A percentile compares a stretch with the other conserved stretches of the same genome.
Evolutionary conservation across 495 filamentous ascomycete genomes (phyloP).

Genomic region (Staphylotrichum longicolle): DNA sequence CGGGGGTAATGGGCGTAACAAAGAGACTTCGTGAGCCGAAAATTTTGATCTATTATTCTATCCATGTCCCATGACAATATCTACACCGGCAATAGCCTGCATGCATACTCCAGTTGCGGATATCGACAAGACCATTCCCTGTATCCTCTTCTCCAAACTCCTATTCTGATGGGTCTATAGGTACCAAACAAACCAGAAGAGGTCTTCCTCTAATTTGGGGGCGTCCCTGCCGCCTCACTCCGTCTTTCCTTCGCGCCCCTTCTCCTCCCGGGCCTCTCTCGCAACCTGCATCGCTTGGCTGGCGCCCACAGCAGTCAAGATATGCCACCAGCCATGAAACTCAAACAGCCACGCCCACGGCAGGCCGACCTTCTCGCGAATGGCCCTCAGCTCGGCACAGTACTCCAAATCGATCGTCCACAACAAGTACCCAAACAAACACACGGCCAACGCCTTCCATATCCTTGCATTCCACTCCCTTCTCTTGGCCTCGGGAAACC

Average conservation of each 20-base stretch:
- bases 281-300: conserved; percentile 26
- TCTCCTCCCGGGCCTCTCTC: conserved; percentile 22
- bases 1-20: no score
- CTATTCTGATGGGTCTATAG: no score
- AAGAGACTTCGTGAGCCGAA: no score
- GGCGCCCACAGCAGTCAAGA: conserved; percentile 52
- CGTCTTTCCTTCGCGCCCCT: neutral
- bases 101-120: no score
- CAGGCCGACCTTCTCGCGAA: conserved; percentile 43
- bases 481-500: conserved; percentile 16
- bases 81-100: no score
- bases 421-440: conserved; percentile 43
- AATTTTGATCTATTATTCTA: no score
- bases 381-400: conserved; percentile 38
- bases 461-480: conserved; percentile 17
- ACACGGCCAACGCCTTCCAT: conserved; percentile 25
- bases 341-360: conserved; percentile 55
- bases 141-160: no score
- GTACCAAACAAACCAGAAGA: no score
- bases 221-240: neutral
- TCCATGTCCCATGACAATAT: no score
- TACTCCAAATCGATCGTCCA: conserved; percentile 52
- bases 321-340: conserved; percentile 63
- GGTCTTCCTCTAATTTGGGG: no score
- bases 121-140: no score